phyloP scores from a whole-genome alignment of 805 yeast species.

The Starmerella vaccinii region DNA sequence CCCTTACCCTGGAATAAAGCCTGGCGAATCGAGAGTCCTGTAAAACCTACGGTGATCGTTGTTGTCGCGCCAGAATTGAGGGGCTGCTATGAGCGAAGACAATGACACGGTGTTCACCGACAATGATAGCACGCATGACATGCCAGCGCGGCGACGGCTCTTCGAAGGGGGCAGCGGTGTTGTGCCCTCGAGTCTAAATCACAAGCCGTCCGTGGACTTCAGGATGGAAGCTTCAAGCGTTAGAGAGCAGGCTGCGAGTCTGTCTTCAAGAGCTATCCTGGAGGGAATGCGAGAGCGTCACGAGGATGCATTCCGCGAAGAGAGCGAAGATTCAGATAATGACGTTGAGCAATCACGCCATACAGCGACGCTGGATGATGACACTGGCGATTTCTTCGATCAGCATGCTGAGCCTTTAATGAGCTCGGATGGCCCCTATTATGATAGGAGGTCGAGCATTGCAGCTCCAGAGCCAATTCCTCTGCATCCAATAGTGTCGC shows the following conservation, averaged over 20 bases:
- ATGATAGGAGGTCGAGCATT: background rate
- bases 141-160: slow-evolving; percentile 16
- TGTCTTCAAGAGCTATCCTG: slow-evolving; percentile 20
- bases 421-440: background rate
- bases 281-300: slow-evolving; percentile 13
- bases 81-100: background rate
- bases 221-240: slow-evolving; percentile 17
- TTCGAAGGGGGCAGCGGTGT: slow-evolving; percentile 19
- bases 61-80: background rate
- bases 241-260: slow-evolving; percentile 22
- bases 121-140: background rate
- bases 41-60: background rate
- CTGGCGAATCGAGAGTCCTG: background rate
- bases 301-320: slow-evolving; percentile 1
- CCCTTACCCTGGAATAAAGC: background rate
- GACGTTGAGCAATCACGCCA: background rate
- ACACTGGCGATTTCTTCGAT: background rate
- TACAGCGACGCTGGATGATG: background rate
- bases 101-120: background rate
- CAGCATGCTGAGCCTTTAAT: background rate
- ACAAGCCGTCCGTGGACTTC: slow-evolving; percentile 13
- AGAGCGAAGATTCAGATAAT: background rate
- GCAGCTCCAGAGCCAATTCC: background rate
- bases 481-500: background rate
- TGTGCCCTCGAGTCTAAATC: slow-evolving; percentile 11